Base-by-base conservation (phyloP, 208 protist species). In the Vickermania spadyakhi region DNA sequence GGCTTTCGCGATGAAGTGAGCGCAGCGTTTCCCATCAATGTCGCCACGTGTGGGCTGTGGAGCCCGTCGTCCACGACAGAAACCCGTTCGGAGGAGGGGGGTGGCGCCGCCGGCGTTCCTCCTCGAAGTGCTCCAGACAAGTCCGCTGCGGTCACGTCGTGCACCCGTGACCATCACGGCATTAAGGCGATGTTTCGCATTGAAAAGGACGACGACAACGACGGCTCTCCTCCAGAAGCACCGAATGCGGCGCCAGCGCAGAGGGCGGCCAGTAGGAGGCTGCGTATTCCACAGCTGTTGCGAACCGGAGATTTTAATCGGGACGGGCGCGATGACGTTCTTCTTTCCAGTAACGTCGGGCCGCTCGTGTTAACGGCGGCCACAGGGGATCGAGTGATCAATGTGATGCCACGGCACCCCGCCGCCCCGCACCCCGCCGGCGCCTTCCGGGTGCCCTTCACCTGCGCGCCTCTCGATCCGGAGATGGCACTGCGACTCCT, bases 311-410 rank as follows among this genome's bases (percentile, higher is more conserved):
- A 93, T 56, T 77, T 72, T 62, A 84, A 83, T 58, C 58, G 73
- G n/a, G 80, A 90, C 66, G 62, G 81, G 21, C 64, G 75, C 18
- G 56, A 58, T 11, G 86, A 93, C 50, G 7, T 90, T 2, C 3
- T 89, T 3, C 65, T 88, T 30, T 73, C 81, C n/a, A 89, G 73
- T 59, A 80, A 71, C 58, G 64, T 67, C 22, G 79, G 83, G 1
- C 79, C 81, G 2, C 64, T 88, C 14, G 31, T 89, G 52, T 68
- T 93, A n/a, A 68, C 60, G 0, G 36, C 56, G 3, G 57, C 57
- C 7, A 29, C 4, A 18, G 36, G 36, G 11, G 18, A 18, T 7
- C 7, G 36, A 45, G 36, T 45, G 36, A 7, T 45, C 11, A 45
- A 45, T 18, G 7, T 45, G 18, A n/a, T n/a, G n/a, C n/a, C n/a